phyloP scores from a whole-genome alignment of 1,139 yeast genomes.

The Meyerozyma smithsonii region DNA sequence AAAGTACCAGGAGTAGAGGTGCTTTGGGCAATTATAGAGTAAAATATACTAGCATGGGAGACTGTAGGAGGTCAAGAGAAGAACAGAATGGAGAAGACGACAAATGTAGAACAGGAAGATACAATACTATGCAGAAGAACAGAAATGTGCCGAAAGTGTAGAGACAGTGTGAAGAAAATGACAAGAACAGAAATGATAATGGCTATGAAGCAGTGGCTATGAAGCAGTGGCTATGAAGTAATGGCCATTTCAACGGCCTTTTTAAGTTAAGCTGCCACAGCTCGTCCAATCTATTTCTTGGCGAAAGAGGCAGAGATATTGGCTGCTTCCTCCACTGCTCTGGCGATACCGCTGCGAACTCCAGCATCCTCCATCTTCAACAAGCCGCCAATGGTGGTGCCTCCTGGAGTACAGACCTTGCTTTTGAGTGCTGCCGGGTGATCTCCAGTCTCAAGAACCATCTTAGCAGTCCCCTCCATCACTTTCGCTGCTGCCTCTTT shows the following conservation, averaged over 20 bases:
- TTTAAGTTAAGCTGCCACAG: not conserved
- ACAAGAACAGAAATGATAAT: no score
- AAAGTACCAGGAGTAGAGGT: constrained; percentile 8
- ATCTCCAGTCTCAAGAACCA: constrained; percentile 77
- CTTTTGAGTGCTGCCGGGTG: constrained; percentile 92
- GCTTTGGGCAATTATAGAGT: no score
- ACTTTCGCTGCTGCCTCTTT: constrained; percentile 92
- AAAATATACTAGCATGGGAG: no score
- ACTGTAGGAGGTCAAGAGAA: no score
- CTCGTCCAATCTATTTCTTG: constrained; percentile 40
- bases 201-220: no score
- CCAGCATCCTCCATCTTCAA: constrained; percentile 90
- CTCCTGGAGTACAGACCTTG: constrained; percentile 96
- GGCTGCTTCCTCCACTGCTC: constrained; percentile 90
- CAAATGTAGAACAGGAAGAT: no score
- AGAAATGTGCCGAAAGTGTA: no score
- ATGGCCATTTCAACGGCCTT: no score
- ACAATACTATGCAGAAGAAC: no score
- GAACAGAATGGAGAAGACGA: no score
- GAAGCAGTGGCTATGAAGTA: no score
- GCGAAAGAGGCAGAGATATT: constrained; percentile 76
- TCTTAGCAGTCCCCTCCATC: constrained; percentile 91
- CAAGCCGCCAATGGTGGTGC: constrained; percentile 95
- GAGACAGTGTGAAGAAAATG: no score
- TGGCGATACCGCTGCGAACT: constrained; percentile 79